These are phyloP conservation scores for Debaryomyces udenii DNA, from an alignment of 1,139 yeast species.

Conservation along the genomic window DNA sequence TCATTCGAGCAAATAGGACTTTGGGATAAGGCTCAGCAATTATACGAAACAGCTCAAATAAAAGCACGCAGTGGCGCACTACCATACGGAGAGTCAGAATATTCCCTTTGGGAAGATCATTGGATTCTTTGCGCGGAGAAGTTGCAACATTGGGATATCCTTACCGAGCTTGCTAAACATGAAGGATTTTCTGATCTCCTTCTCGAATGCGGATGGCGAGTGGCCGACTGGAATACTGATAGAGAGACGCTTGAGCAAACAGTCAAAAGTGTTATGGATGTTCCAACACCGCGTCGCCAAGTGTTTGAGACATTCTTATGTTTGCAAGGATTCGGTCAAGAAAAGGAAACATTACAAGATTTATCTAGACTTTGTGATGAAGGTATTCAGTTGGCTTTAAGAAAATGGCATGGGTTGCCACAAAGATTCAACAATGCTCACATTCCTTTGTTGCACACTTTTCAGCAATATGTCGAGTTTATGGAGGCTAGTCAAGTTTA, in stretches of 20 bases:
- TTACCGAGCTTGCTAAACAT: slow-evolving; percentile 95
- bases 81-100: slow-evolving; percentile 95
- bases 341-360: slow-evolving; percentile 78
- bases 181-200: slow-evolving; percentile 95
- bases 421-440: slow-evolving; percentile 81
- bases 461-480: slow-evolving; percentile 97
- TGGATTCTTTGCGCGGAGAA: slow-evolving; percentile 98
- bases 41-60: slow-evolving; percentile 96
- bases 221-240: slow-evolving; percentile 97
- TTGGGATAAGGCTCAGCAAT: slow-evolving; percentile 92
- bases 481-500: slow-evolving; percentile 97
- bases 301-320: slow-evolving; percentile 92
- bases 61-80: slow-evolving; percentile 94
- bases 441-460: slow-evolving; percentile 85
- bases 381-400: slow-evolving; percentile 88
- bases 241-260: slow-evolving; percentile 93
- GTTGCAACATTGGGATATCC: slow-evolving; percentile 96
- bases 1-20: slow-evolving; percentile 94
- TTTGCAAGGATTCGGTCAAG: slow-evolving; percentile 91
- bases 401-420: slow-evolving; percentile 94
- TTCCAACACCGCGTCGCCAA: slow-evolving; percentile 96
- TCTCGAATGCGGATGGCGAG: slow-evolving; percentile 98
- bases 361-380: slow-evolving; percentile 89
- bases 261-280: slow-evolving; percentile 96
- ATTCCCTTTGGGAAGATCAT: slow-evolving; percentile 97